Conservation (phyloP, 257 asterid genomes). For the Capsicum baccatum region DNA sequence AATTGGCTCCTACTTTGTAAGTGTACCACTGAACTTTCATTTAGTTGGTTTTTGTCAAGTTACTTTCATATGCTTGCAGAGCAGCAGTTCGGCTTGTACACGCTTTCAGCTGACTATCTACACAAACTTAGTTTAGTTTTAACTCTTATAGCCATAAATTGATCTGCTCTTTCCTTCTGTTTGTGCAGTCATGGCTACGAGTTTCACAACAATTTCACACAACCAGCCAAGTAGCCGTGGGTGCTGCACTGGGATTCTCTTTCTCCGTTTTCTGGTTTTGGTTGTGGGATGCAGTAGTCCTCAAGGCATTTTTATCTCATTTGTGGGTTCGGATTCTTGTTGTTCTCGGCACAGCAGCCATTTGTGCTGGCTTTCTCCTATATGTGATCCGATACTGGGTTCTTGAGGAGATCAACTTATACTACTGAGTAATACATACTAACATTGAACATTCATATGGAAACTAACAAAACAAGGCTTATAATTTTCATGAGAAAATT, state of each 20-base stretch:
- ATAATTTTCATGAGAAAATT: not conserved
- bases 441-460: not conserved
- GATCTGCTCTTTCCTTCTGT: not conserved
- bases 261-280: constrained; percentile 68
- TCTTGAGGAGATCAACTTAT: constrained; percentile 40
- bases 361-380: constrained; percentile 43
- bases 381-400: constrained; percentile 49
- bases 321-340: constrained; percentile 57
- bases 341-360: constrained; percentile 44
- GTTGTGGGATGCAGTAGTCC: constrained; percentile 61
- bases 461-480: not conserved
- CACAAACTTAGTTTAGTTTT: not conserved
- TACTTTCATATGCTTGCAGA: not conserved
- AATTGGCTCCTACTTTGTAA: constrained; percentile 73
- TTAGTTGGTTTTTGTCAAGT: not conserved
- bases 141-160: not conserved
- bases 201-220: constrained; percentile 78
- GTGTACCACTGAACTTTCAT: constrained; percentile 30
- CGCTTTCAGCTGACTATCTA: not conserved
- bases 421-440: constrained; percentile 10
- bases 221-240: constrained; percentile 71
- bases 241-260: constrained; percentile 59
- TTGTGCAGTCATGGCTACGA: constrained; percentile 88
- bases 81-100: not conserved
- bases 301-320: constrained; percentile 47